These are phyloP conservation scores for Phylloporus sp. DNA, from an alignment of 768 basidiomycete genomes.

Conservation along the genomic window DNA sequence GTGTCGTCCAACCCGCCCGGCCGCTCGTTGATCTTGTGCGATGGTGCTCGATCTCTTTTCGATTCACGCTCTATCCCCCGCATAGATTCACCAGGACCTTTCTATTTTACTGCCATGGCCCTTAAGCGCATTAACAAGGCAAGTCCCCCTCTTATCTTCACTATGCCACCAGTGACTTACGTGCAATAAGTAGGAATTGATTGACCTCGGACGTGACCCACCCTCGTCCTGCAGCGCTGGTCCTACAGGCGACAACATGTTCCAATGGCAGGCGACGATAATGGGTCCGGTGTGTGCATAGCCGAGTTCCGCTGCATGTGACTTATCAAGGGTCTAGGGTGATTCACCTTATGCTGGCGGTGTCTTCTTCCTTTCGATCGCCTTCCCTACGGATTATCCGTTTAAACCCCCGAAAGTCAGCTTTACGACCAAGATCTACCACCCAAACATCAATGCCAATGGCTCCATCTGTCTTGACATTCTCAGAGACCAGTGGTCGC, in stretches of 20 bases:
- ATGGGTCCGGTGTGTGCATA: constrained; percentile 87
- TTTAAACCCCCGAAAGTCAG: constrained; percentile 99
- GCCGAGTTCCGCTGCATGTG: constrained; percentile 9
- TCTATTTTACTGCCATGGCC: constrained; percentile 58
- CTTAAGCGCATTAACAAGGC: constrained; percentile 99
- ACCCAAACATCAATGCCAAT: constrained; percentile 99
- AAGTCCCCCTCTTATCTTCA: constrained; percentile 7
- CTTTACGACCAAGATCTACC: constrained; percentile 99
- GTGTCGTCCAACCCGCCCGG: background rate
- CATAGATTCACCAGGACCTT: constrained; percentile 15
- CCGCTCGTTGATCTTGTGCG: constrained; percentile 34
- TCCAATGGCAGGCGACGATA: constrained; percentile 99
- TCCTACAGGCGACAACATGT: constrained; percentile 96
- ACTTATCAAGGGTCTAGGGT: constrained; percentile 50
- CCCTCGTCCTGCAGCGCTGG: constrained; percentile 99
- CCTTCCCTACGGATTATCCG: constrained; percentile 96
- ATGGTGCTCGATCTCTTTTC: constrained; percentile 33
- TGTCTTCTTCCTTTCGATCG: constrained; percentile 96
- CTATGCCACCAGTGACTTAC: too few relatives aligned
- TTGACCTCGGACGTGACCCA: constrained; percentile 99
- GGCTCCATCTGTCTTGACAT: constrained; percentile 99
- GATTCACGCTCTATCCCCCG: constrained; percentile 13
- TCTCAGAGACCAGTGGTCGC: constrained; percentile 98
- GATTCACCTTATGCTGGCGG: constrained; percentile 99
- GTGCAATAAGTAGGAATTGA: too few relatives aligned